phyloP scores from a whole-genome alignment of 2,329 filamentous ascomycete genomes.

The Stromatinia cepivora region DNA sequence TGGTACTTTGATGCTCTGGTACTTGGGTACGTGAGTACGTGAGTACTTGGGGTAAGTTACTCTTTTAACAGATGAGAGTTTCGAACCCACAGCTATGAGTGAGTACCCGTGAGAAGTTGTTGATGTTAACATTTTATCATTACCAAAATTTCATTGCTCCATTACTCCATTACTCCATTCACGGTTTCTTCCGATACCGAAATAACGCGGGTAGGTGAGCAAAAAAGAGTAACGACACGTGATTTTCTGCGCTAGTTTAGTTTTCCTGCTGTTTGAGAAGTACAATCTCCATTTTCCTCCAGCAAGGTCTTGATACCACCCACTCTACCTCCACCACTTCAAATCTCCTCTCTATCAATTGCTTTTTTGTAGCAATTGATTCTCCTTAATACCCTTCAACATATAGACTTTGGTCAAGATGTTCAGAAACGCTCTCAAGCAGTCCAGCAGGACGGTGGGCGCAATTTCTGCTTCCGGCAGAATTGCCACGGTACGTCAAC shows the following conservation, averaged over 20 bases:
- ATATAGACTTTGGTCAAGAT: conserved; percentile 63
- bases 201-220: conserved; percentile 10
- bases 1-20: not conserved
- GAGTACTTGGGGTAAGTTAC: not conserved
- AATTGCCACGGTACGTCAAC: conserved; percentile 87
- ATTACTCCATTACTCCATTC: not conserved
- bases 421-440: conserved; percentile 98
- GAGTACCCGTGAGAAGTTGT: not conserved
- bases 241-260: conserved; percentile 21
- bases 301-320: conserved; percentile 38
- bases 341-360: conserved; percentile 65
- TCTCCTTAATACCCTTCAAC: conserved; percentile 52
- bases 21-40: not conserved
- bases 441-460: conserved; percentile 92
- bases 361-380: conserved; percentile 67
- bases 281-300: conserved; percentile 27
- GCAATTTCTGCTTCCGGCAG: conserved; percentile 89
- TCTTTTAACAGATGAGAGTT: not conserved
- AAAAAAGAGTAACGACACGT: not conserved
- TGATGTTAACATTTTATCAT: not conserved
- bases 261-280: conserved; percentile 22
- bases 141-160: not conserved
- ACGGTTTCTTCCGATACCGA: conserved; percentile 23
- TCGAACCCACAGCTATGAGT: not conserved
- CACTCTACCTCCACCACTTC: conserved; percentile 38